Base-by-base conservation (phyloP, 768 basidiomycete species). In the Leucocoprinus leucothites region DNA sequence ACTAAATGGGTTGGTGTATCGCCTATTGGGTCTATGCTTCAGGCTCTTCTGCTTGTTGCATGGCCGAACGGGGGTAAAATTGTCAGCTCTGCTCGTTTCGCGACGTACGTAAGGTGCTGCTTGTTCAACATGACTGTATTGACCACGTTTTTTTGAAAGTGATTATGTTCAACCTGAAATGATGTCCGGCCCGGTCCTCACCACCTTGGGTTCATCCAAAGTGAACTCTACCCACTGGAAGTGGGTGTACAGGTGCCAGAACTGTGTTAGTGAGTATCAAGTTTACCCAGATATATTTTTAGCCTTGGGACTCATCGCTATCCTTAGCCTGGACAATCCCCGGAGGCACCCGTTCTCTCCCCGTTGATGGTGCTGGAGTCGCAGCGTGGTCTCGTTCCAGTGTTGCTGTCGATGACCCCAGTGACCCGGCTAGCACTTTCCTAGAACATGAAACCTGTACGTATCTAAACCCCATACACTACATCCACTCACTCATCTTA, bases 181-280 rank as follows among this genome's bases (percentile, higher is more conserved):
- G n/a, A n/a, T n/a, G n/a, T 51, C 65, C 14, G 82, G 82, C 1
- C 82, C 83, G 0, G 69, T 73, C 13, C 66, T 86, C 45, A 85
- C 82, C 1, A 74, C 74, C 42, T 67, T 84, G 9, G 76, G 77
- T 3, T 71, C 73, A 6, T 75, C 78, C 16, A 73, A 67, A 51
- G 75, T 84, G 22, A 84, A 84, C 59, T 65, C 81, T 0, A 85
- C 83, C 1, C 81, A 84, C 58, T 85, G 83, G 82, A 84, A 83
- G 58, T 85, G 81, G 78, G 82, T 85, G 3, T 86, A 77, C 69
- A 74, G 82, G 16, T 86, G 85, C 75, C 81, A 84, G 61, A 80
- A 84, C 66, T 86, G 85, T 70, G 79, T 82, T 42, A 69, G 82
- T 83, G 64, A 57, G 76, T 74, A n/a, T 2, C 21, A n/a, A n/a